Conservation (phyloP, 345 rosid species). For the Dipteronia dyeriana region DNA sequence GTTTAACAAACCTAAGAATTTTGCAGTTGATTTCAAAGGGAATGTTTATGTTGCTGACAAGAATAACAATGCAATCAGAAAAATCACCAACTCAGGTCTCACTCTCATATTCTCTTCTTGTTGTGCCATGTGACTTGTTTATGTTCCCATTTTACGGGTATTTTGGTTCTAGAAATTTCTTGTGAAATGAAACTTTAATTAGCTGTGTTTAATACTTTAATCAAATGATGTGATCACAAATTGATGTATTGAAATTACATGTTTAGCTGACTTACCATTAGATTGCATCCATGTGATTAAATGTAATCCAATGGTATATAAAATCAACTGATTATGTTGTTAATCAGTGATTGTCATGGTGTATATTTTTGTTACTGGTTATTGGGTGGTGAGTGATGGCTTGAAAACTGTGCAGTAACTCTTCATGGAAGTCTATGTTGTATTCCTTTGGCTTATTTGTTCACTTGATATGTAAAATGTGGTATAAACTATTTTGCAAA, state of each 20-base stretch:
- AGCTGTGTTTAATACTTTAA: too few relatives aligned
- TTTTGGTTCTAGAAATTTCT: too few relatives aligned
- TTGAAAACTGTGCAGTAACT: background rate
- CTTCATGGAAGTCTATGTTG: background rate
- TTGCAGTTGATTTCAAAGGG: slow-evolving; percentile 61
- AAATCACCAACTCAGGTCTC: slow-evolving; percentile 59
- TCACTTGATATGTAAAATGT: background rate
- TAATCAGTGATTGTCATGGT: background rate
- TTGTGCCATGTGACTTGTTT: background rate
- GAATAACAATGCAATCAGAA: slow-evolving; percentile 54
- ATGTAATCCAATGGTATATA: too few relatives aligned
- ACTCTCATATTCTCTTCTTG: background rate
- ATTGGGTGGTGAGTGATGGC: background rate
- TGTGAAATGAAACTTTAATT: too few relatives aligned
- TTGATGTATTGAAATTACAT: too few relatives aligned
- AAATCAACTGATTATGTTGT: too few relatives aligned
- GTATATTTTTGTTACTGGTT: too few relatives aligned
- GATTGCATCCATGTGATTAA: too few relatives aligned
- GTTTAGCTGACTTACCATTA: too few relatives aligned
- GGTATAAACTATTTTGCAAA: background rate
- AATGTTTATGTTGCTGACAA: slow-evolving; percentile 72
- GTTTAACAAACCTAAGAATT: slow-evolving; percentile 51
- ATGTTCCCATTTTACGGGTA: too few relatives aligned
- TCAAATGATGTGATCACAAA: too few relatives aligned
- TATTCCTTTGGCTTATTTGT: background rate